phyloP scores from a whole-genome alignment of 225 moss, liverwort and hornwort species.

The Marchantia polymorpha region DNA sequence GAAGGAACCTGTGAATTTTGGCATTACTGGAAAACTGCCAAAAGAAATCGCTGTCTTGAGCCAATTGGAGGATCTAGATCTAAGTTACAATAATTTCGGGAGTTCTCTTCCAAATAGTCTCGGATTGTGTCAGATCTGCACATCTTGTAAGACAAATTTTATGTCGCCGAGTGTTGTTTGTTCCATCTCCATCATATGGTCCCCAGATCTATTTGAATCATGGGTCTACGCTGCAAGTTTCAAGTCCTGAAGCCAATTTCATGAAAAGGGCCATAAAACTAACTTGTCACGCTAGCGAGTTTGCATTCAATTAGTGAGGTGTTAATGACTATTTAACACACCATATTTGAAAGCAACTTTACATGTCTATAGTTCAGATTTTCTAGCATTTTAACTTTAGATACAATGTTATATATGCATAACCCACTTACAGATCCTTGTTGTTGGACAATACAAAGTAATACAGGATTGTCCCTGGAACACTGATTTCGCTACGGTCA shows the following conservation, averaged over 20 bases:
- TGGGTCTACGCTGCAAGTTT: neutral
- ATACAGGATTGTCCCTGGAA: constrained; percentile 8
- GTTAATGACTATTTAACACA: neutral
- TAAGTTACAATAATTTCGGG: neutral
- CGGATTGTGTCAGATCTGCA: neutral
- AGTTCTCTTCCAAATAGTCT: constrained; percentile 4
- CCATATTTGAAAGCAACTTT: neutral
- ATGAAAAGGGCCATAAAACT: too few relatives aligned
- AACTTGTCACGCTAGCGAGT: too few relatives aligned
- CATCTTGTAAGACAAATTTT: constrained; percentile 4
- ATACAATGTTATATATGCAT: too few relatives aligned
- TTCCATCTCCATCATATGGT: neutral
- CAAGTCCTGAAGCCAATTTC: too few relatives aligned
- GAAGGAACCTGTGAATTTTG: neutral
- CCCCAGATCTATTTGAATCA: neutral
- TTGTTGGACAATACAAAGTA: constrained; percentile 16
- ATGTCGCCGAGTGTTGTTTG: neutral
- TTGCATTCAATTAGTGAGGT: too few relatives aligned
- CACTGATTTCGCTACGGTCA: constrained; percentile 17
- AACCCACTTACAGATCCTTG: neutral
- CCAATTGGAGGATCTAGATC: neutral
- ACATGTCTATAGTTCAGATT: neutral
- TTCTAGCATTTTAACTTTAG: too few relatives aligned
- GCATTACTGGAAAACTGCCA: neutral
- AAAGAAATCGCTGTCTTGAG: constrained; percentile 1